Conservation (phyloP, 805 yeast species). For the Saccharomycopsis amapae region DNA sequence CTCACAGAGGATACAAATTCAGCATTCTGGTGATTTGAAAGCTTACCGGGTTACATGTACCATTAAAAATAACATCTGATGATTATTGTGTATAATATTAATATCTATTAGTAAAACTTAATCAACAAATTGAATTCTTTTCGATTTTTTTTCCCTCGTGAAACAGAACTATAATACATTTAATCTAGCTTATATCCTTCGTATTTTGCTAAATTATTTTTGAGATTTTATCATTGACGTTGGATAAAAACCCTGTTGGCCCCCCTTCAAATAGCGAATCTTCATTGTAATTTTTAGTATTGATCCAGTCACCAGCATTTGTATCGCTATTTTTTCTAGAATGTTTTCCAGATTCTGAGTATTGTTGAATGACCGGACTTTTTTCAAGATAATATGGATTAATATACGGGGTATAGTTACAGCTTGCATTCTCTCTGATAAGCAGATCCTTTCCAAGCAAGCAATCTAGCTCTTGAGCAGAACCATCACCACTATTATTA, state of each 20-base stretch:
- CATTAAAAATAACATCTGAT: too few relatives aligned
- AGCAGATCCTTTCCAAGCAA: conserved; percentile 5
- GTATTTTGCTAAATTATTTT: conserved; percentile 16
- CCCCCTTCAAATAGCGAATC: conserved; percentile 21
- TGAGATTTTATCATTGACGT: conserved; percentile 20
- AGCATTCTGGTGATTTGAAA: too few relatives aligned
- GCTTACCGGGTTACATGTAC: too few relatives aligned
- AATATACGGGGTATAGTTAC: conserved; percentile 3
- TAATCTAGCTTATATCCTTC: background rate
- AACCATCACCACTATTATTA: background rate
- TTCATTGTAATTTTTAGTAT: conserved; percentile 20
- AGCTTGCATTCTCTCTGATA: conserved; percentile 4
- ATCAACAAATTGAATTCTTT: background rate
- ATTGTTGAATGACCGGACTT: too few relatives aligned
- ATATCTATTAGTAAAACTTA: background rate
- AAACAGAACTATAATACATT: too few relatives aligned
- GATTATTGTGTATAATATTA: background rate
- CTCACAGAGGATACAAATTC: too few relatives aligned
- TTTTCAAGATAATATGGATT: too few relatives aligned
- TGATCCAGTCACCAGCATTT: conserved; percentile 18
- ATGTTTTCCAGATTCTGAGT: too few relatives aligned
- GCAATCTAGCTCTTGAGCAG: conserved; percentile 6
- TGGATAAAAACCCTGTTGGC: conserved; percentile 20
- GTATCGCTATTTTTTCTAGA: background rate
- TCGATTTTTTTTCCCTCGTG: too few relatives aligned